A percentile compares a stretch with the other conserved stretches of the same genome.
Evolutionary conservation across 2,329 filamentous ascomycete genomes (phyloP).

Genomic region (Allantophomopsis cytisporea): DNA sequence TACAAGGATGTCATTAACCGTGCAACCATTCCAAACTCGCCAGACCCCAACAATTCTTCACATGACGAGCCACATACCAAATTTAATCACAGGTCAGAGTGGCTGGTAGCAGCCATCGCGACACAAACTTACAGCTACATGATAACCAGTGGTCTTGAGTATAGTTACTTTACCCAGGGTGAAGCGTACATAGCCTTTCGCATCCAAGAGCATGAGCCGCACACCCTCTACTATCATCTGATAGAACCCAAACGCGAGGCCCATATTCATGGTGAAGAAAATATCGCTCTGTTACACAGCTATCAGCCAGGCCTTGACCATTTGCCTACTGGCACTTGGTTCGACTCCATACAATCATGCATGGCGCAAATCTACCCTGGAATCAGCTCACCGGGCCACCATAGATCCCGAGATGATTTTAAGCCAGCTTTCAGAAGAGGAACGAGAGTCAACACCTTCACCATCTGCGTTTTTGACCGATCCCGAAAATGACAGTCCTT

Average conservation of each 20-base stretch:
- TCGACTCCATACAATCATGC: constrained; percentile 6
- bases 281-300: constrained; percentile 6
- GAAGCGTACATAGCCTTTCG: constrained; percentile 14
- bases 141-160: constrained; percentile 24
- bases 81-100: constrained; percentile 22
- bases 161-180: constrained; percentile 14
- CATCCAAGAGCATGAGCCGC: constrained; percentile 8
- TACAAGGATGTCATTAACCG: constrained; percentile 23
- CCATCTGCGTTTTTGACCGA: constrained; percentile 2
- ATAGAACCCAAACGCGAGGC: constrained; percentile 8
- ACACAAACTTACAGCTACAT: constrained; percentile 36
- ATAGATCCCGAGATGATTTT: neutral
- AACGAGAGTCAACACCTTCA: neutral
- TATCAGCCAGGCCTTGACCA: constrained; percentile 6
- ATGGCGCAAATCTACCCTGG: constrained; percentile 7
- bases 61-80: constrained; percentile 7
- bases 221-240: constrained; percentile 9
- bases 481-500: constrained; percentile 1
- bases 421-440: neutral
- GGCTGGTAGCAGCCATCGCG: constrained; percentile 25
- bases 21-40: constrained; percentile 17
- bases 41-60: constrained; percentile 4
- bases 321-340: constrained; percentile 7
- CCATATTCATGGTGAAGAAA: constrained; percentile 4
- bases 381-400: constrained; percentile 1